Evolutionary conservation across 2,329 filamentous ascomycete genomes (phyloP), one percentile per base, ranked within the genome.

Genomic region (Pestalotiopsis sp.): DNA sequence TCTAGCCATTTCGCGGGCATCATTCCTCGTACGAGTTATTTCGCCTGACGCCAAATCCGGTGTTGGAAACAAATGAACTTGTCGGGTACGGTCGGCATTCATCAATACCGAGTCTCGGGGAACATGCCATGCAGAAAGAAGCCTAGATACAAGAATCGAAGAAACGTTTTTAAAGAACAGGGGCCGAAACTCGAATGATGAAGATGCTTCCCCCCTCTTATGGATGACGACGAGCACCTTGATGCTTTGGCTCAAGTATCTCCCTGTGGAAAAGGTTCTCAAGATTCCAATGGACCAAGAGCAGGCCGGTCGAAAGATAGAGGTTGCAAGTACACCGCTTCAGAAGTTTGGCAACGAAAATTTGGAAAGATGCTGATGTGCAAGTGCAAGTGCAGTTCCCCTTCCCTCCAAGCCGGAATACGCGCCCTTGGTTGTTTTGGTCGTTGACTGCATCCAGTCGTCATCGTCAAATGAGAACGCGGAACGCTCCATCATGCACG

Each of bases 401-500:
- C 31, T 62, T 57, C n/a, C 12, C 52, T 58, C 66, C 66, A 20
- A 61, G n/a, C 38, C 56, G n/a, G 12, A 39, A 62, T 9, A 52
- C 56, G 60, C 52, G 64, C 64, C 64, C 31, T 20, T 36, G 36
- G 20, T 57, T 38, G n/a, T 39, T 66, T 66, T 66, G 64, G 64
- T 66, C 64, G 52, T 66, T 66, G 64, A 64, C 62, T 64, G 39
- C 39, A 66, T 57, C 45, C 25, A 66, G 68, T 69, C 68, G 66
- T 69, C 68, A 67, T 69, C 68, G 68, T 69, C 52, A 69, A 27
- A 64, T 64, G 49, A 60, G 61, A 52, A 52, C 64, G 63, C 67
- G 45, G 59, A 59, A 27, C 56, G 41, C 58, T 62, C 67, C 62
- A 62, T 39, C 60, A 68, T 68, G 63, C 67, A 68, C 56, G 66